Percentiles rank a stretch among this genome's conserved stretches.
phyloP scores from a whole-genome alignment of 352 stramenopile species.

The Phytophthora pseudosyringae region DNA sequence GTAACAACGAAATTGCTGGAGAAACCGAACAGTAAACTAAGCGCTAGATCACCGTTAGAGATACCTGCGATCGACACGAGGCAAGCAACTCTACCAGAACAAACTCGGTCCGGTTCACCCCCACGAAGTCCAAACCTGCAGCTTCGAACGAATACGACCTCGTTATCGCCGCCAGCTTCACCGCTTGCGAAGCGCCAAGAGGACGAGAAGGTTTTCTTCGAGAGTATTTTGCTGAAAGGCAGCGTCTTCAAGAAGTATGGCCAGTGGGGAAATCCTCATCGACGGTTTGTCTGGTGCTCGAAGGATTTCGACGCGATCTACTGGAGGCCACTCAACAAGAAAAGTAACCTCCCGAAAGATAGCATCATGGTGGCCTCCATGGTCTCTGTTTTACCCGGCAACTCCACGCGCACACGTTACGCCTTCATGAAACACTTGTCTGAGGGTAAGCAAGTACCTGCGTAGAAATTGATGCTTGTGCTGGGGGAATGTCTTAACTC shows the following conservation, averaged over 20 bases:
- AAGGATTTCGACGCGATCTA: constrained; percentile 70
- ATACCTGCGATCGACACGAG: constrained; percentile 20
- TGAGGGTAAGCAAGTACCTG: constrained; percentile 50
- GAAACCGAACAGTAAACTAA: constrained; percentile 6
- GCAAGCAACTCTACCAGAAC: constrained; percentile 19
- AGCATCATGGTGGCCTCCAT: constrained; percentile 52
- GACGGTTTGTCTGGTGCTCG: constrained; percentile 74
- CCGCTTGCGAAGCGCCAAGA: constrained; percentile 27
- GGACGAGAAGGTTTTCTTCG: constrained; percentile 55
- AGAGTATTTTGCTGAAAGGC: constrained; percentile 70
- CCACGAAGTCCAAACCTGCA: constrained; percentile 28
- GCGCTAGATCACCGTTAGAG: neutral
- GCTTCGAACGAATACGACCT: constrained; percentile 7
- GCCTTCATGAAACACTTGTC: constrained; percentile 83
- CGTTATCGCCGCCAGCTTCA: constrained; percentile 13
- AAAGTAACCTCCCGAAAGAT: constrained; percentile 66
- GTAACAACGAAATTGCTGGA: constrained; percentile 3
- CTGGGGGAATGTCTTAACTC: neutral
- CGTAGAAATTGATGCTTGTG: neutral
- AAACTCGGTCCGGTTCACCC: constrained; percentile 11
- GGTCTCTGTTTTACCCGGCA: constrained; percentile 59
- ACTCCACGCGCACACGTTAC: constrained; percentile 66
- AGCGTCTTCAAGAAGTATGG: constrained; percentile 82
- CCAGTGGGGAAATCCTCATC: constrained; percentile 77
- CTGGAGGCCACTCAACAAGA: constrained; percentile 77